A percentile compares a stretch with the other conserved stretches of the same genome.
phyloP scores from a whole-genome alignment of 371 early-diverging fungal species.

The Massospora cicadina region DNA sequence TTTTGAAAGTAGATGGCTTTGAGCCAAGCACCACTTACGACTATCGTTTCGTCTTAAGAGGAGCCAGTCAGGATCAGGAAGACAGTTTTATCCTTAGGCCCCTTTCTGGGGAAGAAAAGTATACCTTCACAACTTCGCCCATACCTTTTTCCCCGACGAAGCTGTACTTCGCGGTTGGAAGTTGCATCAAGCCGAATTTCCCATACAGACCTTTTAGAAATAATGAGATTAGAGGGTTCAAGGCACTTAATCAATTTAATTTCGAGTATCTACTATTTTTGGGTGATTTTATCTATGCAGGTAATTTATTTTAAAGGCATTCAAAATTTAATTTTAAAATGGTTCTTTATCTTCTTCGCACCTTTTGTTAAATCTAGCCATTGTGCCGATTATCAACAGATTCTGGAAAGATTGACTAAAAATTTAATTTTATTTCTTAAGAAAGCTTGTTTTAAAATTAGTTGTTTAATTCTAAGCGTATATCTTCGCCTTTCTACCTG shows the following conservation, averaged over 20 bases:
- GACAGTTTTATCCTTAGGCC: background rate
- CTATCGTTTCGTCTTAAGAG: background rate
- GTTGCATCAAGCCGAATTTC: conserved; percentile 28
- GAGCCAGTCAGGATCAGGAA: background rate
- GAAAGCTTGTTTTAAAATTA: no score
- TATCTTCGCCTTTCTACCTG: no score
- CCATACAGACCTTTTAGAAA: conserved; percentile 18
- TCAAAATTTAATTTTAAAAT: background rate
- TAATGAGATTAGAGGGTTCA: conserved; percentile 16
- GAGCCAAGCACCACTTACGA: background rate
- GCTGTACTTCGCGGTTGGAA: conserved; percentile 21
- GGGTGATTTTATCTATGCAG: conserved; percentile 29
- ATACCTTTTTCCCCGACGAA: conserved; percentile 14
- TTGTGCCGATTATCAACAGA: no score
- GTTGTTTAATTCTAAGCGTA: no score
- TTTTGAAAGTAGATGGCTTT: background rate
- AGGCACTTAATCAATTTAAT: conserved; percentile 7
- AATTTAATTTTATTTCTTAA: no score
- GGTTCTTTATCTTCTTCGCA: background rate
- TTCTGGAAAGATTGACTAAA: no score
- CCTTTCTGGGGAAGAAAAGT: background rate
- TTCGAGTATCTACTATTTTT: conserved; percentile 19
- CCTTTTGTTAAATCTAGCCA: background rate
- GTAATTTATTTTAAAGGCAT: background rate
- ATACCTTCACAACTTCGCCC: conserved; percentile 17